Base-by-base conservation (phyloP, 495 filamentous ascomycete genomes). In the Trichoderma parareesei region DNA sequence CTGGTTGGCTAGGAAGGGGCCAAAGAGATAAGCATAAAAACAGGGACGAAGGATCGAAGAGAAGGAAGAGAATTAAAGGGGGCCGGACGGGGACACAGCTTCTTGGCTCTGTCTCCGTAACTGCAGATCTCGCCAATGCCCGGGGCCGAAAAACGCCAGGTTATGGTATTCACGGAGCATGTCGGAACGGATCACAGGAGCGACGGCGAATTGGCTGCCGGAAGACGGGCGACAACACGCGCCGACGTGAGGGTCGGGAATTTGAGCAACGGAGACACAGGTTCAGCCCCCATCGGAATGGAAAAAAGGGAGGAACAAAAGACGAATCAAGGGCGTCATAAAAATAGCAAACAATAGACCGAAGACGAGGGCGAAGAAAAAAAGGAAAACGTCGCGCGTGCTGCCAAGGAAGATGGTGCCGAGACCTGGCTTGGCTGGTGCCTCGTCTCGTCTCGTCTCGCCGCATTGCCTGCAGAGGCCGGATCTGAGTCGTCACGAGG, bases 401-500 rank as follows among this genome's bases (percentile, higher is more conserved):
- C 53, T 57, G 27, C 53, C 16, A 57, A 4, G 20, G n/a, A 57
- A 10, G 11, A 33, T 5, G 33, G 49, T 57, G 49, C 49, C 49
- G 49, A 57, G 49, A 57, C 53, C 9, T 16, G 16, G 7, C 7
- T 10, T 35, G 14, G 53, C 8, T 57, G 20, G 37, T 35, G 11
- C 14, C 53, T 38, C 18, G 53, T 27, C 27, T 27, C 27, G 11
- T 35, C 53, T 38, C 18, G 53, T 27, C 27, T 27, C 27, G 27
- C 2, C 27, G 27, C 1, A 27, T 27, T 27, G 27, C 27, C 27
- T 27, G 27, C 53, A 57, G 53, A 9, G 4, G 20, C 27, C 53
- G 53, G 20, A 57, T 57, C 53, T 57, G 53, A 57, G 53, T 57
- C 53, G 27, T 57, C 53, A 57, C 53, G 53, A 57, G 53, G 53